Base-by-base conservation (phyloP, 2,329 filamentous ascomycete genomes). In the Xylariales sp. region DNA sequence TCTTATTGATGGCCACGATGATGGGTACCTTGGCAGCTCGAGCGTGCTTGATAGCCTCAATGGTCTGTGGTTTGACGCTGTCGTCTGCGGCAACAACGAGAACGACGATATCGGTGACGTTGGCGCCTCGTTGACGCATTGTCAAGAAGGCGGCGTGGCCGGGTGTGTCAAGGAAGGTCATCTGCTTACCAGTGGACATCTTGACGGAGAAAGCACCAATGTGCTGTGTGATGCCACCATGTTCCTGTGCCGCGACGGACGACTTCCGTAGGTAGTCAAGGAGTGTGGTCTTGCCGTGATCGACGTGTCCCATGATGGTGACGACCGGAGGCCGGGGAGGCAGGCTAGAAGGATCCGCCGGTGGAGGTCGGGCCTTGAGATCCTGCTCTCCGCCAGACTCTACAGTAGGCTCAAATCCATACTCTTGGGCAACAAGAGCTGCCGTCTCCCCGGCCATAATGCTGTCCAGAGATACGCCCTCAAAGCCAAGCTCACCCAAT, bases 301-400 rank as follows among this genome's bases (percentile, higher is more conserved):
- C 94, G 53, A 98, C 93, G 51, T 98, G 93, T 3, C 93, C 93
- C 94, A 98, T 98, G 57, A 98, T 98, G 1, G 94, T 97, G 28
- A 98, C 90, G 25, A 98, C 88, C 0, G 93, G 94, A 6, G 93
- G 91, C 12, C 94, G 80, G 24, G 70, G 64, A 2, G 89, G 88
- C 6, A 96, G 64, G 11, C 63, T 53, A 0, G 84, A 79, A 36
- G 70, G 75, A 60, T 91, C 87, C 54, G 82, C 81, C 7, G 80
- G 78, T 19, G 74, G 68, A 1, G 88, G 83, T 9, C 82, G 78
- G 18, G 86, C 75, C 46, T 75, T 76, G 28, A 98, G 66, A 60
- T 98, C 91, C 32, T 80, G 70, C 1, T 68, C 61, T 34, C 84
- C 80, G 14, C 70, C 82, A 55, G 59, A 73, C 43, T 88, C 83